Evolutionary conservation across 768 basidiomycete genomes (phyloP).

Genomic region (Podaxis sp.): DNA sequence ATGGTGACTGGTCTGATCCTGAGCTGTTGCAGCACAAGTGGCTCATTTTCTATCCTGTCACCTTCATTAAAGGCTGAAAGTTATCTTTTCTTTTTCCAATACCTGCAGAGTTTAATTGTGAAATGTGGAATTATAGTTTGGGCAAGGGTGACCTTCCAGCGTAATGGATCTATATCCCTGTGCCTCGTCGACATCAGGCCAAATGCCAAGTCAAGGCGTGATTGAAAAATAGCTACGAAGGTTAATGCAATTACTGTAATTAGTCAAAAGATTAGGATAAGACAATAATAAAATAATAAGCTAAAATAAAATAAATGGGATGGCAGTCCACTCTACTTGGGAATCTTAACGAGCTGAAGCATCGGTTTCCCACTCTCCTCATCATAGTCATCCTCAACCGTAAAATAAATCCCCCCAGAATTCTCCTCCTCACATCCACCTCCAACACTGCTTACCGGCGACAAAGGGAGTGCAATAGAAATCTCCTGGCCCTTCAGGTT

Average conservation of each 20-base stretch:
- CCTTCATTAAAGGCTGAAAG: no score
- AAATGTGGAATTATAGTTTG: no score
- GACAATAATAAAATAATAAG: not conserved
- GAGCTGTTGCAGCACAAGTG: no score
- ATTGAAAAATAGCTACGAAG: not conserved
- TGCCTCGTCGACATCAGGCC: no score
- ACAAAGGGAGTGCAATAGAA: slow-evolving; percentile 8
- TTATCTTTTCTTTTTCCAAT: no score
- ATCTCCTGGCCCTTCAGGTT: not conserved
- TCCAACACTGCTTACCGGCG: slow-evolving; percentile 3
- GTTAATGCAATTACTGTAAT: not conserved
- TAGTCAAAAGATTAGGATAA: not conserved
- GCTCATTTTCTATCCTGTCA: no score
- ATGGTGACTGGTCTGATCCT: not conserved
- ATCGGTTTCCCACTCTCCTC: slow-evolving; percentile 6
- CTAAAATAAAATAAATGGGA: not conserved
- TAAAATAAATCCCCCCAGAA: slow-evolving; percentile 9
- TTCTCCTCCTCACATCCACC: slow-evolving; percentile 4
- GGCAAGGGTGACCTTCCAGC: no score
- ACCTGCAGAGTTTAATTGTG: no score
- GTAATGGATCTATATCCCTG: no score
- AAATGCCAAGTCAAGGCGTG: no score
- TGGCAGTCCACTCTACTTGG: not conserved
- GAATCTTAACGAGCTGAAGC: slow-evolving; percentile 6
- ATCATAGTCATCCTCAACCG: slow-evolving; percentile 11